A percentile compares a stretch with the other conserved stretches of the same genome.
phyloP scores from a whole-genome alignment of 257 asterid species.

The Lycium barbarum region DNA sequence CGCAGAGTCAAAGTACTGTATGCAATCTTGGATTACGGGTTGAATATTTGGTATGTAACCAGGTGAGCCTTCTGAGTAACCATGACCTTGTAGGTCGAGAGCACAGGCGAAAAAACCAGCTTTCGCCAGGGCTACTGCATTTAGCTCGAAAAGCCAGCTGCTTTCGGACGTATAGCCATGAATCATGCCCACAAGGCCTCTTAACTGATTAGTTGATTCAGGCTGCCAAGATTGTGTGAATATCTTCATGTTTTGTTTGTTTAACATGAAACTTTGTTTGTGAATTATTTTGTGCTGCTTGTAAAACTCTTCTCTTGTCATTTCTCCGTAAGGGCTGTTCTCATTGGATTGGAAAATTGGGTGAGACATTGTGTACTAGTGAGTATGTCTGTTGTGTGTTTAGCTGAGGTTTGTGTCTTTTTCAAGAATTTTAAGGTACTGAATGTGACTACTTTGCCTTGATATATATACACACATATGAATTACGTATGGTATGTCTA shows the following conservation, averaged over 20 bases:
- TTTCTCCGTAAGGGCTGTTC: constrained; percentile 78
- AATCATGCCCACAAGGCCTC: constrained; percentile 75
- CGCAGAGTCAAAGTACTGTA: constrained; percentile 54
- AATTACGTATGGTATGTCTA: neutral
- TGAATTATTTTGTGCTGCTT: constrained; percentile 64
- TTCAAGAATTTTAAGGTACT: neutral
- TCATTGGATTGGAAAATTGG: constrained; percentile 81
- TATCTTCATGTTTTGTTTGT: constrained; percentile 56
- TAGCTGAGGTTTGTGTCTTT: neutral
- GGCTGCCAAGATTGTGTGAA: constrained; percentile 86
- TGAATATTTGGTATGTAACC: constrained; percentile 59
- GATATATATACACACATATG: neutral
- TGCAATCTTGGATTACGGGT: constrained; percentile 60
- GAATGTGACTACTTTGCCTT: neutral
- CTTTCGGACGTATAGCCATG: constrained; percentile 88
- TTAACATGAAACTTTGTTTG: constrained; percentile 59
- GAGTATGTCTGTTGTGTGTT: neutral
- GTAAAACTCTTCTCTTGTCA: constrained; percentile 64
- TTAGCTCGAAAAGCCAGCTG: constrained; percentile 79
- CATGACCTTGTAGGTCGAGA: constrained; percentile 82
- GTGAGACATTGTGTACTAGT: constrained; percentile 48
- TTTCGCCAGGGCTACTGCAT: constrained; percentile 76
- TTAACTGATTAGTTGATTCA: constrained; percentile 9
- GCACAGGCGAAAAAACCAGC: constrained; percentile 71
- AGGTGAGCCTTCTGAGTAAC: constrained; percentile 68